Evolutionary conservation across 805 yeast genomes (phyloP), one percentile per base, ranked within the genome.

Genomic region (Candida berthetii): DNA sequence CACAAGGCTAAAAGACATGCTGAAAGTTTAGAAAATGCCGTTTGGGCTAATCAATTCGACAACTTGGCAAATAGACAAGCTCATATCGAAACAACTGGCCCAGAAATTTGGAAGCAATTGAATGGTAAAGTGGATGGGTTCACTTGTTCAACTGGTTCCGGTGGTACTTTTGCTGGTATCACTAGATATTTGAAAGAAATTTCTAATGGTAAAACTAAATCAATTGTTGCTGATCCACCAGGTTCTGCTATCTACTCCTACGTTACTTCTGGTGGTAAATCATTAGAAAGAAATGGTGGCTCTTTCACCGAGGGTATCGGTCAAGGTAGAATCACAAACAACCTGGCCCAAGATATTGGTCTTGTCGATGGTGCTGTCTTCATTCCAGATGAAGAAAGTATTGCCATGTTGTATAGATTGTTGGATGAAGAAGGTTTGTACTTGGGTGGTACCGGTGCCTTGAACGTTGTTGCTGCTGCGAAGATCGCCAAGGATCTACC

Each of bases 271-370:
- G 78, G 80, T 15, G 91, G 91, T 27, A 68, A 81, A 57, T 71
- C 74, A 10, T 64, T 82, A 42, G 87, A 78, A 35, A 76, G 89
- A 54, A 71, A 75, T 1, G 97, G 97, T 25, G 78, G 87, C 3
- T 84, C 95, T 0, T 88, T 90, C 62, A 90, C 96, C 24, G 97
- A 90, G 66, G 97, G 97, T 27, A 88, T 90, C 65, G 97, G 97
- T 24, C 97, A 90, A 65, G 96, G 96, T 37, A 75, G 97, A 53
- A 83, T 90, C 53, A 90, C 96, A 6, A 83, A 76, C 48, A 90
- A 90, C 61, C 71, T 90, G 61, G 70, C 69, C 15, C 84, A 78
- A 35, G 96, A 87, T 47, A 66, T 88, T 24, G 82, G 72, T 8
- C 60, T 81, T 27, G 71, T 87, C 31, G 96, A 90, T 57, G 95